phyloP scores from a whole-genome alignment of 2,329 filamentous ascomycete species.

The Talaromyces verruculosus region DNA sequence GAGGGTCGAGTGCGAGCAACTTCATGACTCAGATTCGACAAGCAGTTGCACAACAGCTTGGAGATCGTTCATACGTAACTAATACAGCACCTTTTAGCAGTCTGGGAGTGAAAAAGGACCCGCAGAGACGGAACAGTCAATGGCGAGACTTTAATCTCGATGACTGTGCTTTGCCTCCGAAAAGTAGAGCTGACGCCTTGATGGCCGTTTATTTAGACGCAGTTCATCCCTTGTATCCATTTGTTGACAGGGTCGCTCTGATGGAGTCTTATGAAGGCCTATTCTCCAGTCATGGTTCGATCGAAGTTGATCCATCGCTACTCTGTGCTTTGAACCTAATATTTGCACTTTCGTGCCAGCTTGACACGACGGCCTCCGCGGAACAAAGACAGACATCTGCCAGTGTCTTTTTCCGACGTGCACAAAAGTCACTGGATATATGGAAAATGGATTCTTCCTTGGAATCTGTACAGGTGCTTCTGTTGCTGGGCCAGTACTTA shows the following conservation, averaged over 20 bases:
- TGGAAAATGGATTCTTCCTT: neutral
- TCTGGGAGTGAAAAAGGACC: too few species aligned
- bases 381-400: neutral
- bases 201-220: conserved; percentile 3
- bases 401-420: conserved; percentile 5
- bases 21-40: too few species aligned
- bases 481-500: conserved; percentile 10
- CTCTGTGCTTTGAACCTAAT: conserved; percentile 12
- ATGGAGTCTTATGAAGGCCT: neutral
- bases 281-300: neutral
- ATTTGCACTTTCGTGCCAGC: conserved; percentile 11
- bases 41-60: too few species aligned
- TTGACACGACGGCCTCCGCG: neutral
- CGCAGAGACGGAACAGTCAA: too few species aligned
- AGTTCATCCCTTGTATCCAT: conserved; percentile 15
- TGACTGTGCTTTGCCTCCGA: neutral
- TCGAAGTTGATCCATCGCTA: neutral
- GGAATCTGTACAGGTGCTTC: conserved; percentile 6
- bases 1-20: too few species aligned
- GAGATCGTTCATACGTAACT: too few species aligned
- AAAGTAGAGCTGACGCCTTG: conserved; percentile 4
- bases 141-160: too few species aligned
- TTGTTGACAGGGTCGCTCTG: conserved; percentile 1
- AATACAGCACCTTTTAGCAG: too few species aligned
- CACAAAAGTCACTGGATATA: conserved; percentile 4